phyloP scores from a whole-genome alignment of 257 asterid genomes.

The Datura wrightii region DNA sequence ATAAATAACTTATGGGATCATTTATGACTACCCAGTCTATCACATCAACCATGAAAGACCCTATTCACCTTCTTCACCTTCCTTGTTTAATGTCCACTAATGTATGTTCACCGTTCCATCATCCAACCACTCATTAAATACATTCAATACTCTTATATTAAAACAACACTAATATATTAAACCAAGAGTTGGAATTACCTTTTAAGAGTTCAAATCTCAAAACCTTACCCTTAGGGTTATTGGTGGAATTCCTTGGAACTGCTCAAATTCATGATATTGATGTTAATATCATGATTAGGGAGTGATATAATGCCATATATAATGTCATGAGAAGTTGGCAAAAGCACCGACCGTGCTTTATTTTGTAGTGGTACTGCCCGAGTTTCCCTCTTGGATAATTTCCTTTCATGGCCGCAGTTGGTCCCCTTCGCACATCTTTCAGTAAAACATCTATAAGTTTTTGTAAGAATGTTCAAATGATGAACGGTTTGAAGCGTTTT shows the following conservation, averaged over 20 bases:
- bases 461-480: not conserved
- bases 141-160: not conserved
- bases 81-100: not conserved
- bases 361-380: not conserved
- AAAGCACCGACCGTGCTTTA: not conserved
- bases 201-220: not conserved
- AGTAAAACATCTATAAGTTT: not conserved
- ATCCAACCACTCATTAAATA: not conserved
- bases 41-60: not conserved
- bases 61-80: slow-evolving; percentile 1
- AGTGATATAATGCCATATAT: not conserved
- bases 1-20: not conserved
- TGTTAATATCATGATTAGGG: not conserved
- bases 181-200: not conserved
- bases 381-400: not conserved
- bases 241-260: slow-evolving; percentile 10
- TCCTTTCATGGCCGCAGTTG: not conserved
- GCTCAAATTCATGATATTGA: not conserved
- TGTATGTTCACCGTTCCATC: not conserved
- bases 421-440: not conserved
- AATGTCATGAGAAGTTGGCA: not conserved
- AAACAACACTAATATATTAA: not conserved
- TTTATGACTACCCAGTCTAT: not conserved
- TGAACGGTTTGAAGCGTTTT: not conserved
- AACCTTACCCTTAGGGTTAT: not conserved